phyloP scores from a whole-genome alignment of 441 rosid species.

The Macaranga tanarius region DNA sequence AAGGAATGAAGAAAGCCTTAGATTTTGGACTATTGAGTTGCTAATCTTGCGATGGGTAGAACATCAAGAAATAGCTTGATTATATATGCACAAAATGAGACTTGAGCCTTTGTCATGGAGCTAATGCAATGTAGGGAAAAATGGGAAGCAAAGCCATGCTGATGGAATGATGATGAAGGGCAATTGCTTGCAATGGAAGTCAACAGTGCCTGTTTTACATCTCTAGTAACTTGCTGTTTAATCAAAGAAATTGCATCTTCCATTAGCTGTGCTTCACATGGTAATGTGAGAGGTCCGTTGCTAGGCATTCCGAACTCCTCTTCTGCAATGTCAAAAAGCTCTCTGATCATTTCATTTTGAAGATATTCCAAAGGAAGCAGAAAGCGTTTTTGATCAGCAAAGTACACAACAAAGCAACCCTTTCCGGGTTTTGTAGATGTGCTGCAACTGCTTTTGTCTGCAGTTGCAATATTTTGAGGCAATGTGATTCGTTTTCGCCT shows the following conservation, averaged over 20 bases:
- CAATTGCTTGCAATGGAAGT: background rate
- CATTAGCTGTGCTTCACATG: constrained; percentile 9
- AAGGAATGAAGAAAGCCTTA: background rate
- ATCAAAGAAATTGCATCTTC: constrained; percentile 11
- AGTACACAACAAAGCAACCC: constrained; percentile 14
- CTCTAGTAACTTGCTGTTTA: background rate
- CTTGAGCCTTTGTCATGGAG: background rate
- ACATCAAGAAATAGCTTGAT: background rate
- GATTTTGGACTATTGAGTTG: background rate
- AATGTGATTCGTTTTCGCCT: too few species aligned
- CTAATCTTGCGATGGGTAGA: background rate
- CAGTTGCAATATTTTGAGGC: too few species aligned
- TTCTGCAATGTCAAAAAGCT: constrained; percentile 9
- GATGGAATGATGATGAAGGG: background rate
- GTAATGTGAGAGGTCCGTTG: background rate
- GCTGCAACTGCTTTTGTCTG: background rate
- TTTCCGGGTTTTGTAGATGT: background rate
- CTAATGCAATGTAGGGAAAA: background rate
- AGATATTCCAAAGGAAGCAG: constrained; percentile 9
- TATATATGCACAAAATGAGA: background rate
- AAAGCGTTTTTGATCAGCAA: constrained; percentile 7
- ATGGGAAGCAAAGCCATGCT: background rate
- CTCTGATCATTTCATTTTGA: constrained; percentile 3
- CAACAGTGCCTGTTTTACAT: background rate
- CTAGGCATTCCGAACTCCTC: background rate